Evolutionary conservation across 441 rosid genomes (phyloP).

Genomic region (Eugenia klotzschiana): DNA sequence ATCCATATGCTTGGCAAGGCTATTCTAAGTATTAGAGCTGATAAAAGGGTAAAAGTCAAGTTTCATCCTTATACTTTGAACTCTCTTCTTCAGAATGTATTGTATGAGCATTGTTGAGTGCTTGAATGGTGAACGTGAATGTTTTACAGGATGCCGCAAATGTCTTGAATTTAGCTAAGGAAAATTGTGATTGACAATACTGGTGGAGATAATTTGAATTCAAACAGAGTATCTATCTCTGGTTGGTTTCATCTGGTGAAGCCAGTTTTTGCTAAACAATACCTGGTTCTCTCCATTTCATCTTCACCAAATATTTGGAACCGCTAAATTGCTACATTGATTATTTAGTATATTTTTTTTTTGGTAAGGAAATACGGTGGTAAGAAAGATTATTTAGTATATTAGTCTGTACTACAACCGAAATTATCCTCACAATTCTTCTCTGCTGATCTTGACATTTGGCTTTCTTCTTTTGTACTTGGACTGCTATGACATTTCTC

Average conservation of each 20-base stretch:
- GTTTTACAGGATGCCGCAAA: background rate
- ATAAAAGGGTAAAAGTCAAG: constrained; percentile 64
- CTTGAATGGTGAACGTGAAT: background rate
- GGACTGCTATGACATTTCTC: background rate
- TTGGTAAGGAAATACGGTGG: no score
- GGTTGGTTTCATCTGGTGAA: background rate
- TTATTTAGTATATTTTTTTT: no score
- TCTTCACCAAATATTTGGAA: background rate
- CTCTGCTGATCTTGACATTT: background rate
- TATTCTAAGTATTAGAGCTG: constrained; percentile 67
- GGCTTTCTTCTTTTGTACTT: background rate
- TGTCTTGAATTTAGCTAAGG: background rate
- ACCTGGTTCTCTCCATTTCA: background rate
- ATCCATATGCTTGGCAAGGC: constrained; percentile 91
- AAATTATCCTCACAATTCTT: background rate
- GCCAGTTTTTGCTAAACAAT: background rate
- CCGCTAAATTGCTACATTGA: background rate
- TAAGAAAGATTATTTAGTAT: no score
- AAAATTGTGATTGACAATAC: background rate
- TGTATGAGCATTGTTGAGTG: background rate
- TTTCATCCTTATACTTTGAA: background rate
- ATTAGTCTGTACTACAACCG: background rate
- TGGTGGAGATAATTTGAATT: background rate
- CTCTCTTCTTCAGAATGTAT: constrained; percentile 1
- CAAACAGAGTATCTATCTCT: background rate